A percentile compares a stretch with the other conserved stretches of the same genome.
Evolutionary conservation across 2,329 filamentous ascomycete genomes (phyloP).

Genomic region (Penicillium hordei): DNA sequence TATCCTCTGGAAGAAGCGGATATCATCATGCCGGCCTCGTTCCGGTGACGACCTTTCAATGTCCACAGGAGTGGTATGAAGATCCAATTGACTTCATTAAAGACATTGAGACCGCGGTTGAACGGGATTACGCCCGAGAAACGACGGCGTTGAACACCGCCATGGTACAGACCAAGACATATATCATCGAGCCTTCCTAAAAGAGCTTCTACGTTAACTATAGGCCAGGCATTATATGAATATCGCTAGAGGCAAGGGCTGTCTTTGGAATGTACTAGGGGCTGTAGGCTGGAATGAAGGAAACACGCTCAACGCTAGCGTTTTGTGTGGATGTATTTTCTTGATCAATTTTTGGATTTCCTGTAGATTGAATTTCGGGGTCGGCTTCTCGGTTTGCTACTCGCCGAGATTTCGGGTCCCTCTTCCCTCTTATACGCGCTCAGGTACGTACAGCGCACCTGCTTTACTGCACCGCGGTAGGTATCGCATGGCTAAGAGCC

Average conservation of each 20-base stretch:
- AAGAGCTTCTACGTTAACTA: slow-evolving; percentile 24
- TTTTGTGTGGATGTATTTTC: not conserved
- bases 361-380: not conserved
- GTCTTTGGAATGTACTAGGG: slow-evolving; percentile 10
- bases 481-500: slow-evolving; percentile 32
- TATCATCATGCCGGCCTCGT: too few species aligned
- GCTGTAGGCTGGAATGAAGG: not conserved
- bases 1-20: too few species aligned
- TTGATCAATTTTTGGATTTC: not conserved
- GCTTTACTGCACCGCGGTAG: slow-evolving; percentile 23
- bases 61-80: too few species aligned
- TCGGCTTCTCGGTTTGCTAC: not conserved
- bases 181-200: slow-evolving; percentile 15
- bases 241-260: too few species aligned
- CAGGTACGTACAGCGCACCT: slow-evolving; percentile 29
- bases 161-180: too few species aligned
- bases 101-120: too few species aligned
- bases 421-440: slow-evolving; percentile 29
- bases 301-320: not conserved
- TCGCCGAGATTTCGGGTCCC: slow-evolving; percentile 30
- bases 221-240: slow-evolving; percentile 34
- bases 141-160: too few species aligned
- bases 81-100: too few species aligned
- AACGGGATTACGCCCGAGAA: too few species aligned
- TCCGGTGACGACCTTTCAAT: too few species aligned